phyloP scores from a whole-genome alignment of 768 basidiomycete genomes.

The Aureoboletus auriporus region DNA sequence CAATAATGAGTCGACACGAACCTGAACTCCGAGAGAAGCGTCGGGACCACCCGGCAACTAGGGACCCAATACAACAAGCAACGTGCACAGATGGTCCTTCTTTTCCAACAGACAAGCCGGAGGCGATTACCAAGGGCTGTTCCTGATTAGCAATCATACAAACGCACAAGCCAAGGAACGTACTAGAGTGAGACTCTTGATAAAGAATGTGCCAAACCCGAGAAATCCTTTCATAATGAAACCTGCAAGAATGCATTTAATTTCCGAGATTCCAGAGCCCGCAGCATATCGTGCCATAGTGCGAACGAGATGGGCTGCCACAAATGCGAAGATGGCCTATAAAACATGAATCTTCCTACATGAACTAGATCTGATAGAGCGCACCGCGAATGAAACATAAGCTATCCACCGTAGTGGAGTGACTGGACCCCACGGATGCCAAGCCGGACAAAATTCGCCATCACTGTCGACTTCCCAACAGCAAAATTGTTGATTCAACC shows the following conservation, averaged over 20 bases:
- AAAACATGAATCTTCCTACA: constrained; percentile 2
- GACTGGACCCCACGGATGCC: constrained; percentile 85
- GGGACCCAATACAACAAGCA: constrained; percentile 87
- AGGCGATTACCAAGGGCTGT: constrained; percentile 95
- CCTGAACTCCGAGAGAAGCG: constrained; percentile 87
- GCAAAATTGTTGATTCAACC: constrained; percentile 97
- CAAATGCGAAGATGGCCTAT: constrained; percentile 78
- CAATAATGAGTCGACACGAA: constrained; percentile 32
- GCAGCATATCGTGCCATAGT: constrained; percentile 93
- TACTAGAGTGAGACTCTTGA: constrained; percentile 93
- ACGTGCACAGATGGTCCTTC: constrained; percentile 98
- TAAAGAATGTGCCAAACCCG: constrained; percentile 82
- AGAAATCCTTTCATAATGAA: constrained; percentile 97
- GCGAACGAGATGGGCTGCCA: constrained; percentile 85
- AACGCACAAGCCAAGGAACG: constrained; percentile 25
- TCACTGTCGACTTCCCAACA: constrained; percentile 93
- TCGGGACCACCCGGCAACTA: constrained; percentile 81
- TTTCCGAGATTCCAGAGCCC: constrained; percentile 97
- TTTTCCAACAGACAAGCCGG: constrained; percentile 94
- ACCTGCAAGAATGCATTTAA: constrained; percentile 95
- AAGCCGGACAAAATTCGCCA: constrained; percentile 83
- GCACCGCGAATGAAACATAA: constrained; percentile 86
- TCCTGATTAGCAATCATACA: constrained; percentile 13
- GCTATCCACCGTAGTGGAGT: constrained; percentile 72
- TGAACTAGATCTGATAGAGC: constrained; percentile 26